A percentile compares a stretch with the other conserved stretches of the same genome.
Conservation (phyloP, 805 yeast species). For the Saturnispora gosingensis region DNA sequence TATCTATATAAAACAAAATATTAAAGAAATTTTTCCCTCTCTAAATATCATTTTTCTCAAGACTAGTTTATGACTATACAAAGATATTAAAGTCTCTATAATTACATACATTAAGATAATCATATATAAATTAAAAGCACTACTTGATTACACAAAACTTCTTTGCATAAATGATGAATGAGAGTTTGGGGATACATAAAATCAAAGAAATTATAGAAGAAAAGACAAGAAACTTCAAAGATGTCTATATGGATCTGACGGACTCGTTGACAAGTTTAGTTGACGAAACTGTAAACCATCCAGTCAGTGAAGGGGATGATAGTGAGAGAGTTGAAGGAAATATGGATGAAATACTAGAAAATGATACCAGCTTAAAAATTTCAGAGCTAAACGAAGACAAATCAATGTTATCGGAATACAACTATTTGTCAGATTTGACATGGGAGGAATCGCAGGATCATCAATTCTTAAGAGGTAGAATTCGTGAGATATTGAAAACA, state of each 20-base stretch:
- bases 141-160: not conserved
- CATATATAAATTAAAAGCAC: not conserved
- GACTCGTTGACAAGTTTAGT: constrained; percentile 31
- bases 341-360: constrained; percentile 15
- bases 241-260: constrained; percentile 19
- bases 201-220: not conserved
- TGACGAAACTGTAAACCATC: constrained; percentile 38
- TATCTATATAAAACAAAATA: not conserved
- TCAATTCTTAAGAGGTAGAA: constrained; percentile 36
- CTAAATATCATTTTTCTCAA: not conserved
- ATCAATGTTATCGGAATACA: not conserved
- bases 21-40: not conserved
- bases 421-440: constrained; percentile 23
- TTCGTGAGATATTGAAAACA: constrained; percentile 37
- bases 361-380: not conserved
- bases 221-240: constrained; percentile 6
- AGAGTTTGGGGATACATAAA: not conserved
- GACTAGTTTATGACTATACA: not conserved
- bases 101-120: not conserved
- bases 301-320: constrained; percentile 29
- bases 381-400: not conserved
- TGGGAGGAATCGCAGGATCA: constrained; percentile 29
- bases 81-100: too few species aligned
- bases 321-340: constrained; percentile 21
- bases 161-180: not conserved